Percentiles rank a stretch among this genome's conserved stretches.
Conservation (phyloP, 768 basidiomycete species). For the Kwoniella heveanensis region DNA sequence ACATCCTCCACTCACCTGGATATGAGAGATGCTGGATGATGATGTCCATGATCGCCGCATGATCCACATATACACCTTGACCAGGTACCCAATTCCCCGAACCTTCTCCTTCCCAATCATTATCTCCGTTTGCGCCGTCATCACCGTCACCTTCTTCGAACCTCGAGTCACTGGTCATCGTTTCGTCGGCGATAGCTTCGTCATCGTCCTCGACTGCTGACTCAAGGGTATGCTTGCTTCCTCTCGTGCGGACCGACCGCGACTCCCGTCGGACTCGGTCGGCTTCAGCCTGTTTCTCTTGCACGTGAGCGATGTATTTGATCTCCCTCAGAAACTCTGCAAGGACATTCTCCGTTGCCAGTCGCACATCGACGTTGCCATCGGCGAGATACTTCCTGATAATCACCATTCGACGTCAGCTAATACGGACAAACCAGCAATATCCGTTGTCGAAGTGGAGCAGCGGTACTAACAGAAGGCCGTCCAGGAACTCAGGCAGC, state of each 20-base stretch:
- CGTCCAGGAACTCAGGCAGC: slow-evolving; percentile 92
- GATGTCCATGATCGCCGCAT: slow-evolving; percentile 89
- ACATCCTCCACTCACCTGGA: slow-evolving; percentile 62
- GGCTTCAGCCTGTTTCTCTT: slow-evolving; percentile 56
- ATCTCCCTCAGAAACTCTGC: slow-evolving; percentile 90
- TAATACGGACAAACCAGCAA: too few species aligned
- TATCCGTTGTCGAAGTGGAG: too few species aligned
- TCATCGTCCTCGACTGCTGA: slow-evolving; percentile 36
- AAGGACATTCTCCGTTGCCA: slow-evolving; percentile 84
- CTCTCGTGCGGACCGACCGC: slow-evolving; percentile 52
- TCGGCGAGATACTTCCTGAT: slow-evolving; percentile 90
- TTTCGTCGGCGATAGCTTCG: slow-evolving; percentile 26
- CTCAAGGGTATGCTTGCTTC: slow-evolving; percentile 51
- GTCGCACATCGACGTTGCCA: slow-evolving; percentile 87
- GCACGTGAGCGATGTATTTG: slow-evolving; percentile 76
- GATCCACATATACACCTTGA: slow-evolving; percentile 88
- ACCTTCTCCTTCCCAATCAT: slow-evolving; percentile 55
- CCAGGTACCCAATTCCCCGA: slow-evolving; percentile 79
- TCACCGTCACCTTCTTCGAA: slow-evolving; percentile 41
- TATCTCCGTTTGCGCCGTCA: slow-evolving; percentile 36
- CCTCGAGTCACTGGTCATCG: slow-evolving; percentile 25
- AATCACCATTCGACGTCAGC: slow-evolving; percentile 47
- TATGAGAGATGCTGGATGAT: slow-evolving; percentile 81
- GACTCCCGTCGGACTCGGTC: slow-evolving; percentile 30
- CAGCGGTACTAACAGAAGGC: slow-evolving; percentile 68